A percentile compares a stretch with the other conserved stretches of the same genome.
Evolutionary conservation across 345 rosid genomes (phyloP).

Genomic region (Populus ilicifolia): DNA sequence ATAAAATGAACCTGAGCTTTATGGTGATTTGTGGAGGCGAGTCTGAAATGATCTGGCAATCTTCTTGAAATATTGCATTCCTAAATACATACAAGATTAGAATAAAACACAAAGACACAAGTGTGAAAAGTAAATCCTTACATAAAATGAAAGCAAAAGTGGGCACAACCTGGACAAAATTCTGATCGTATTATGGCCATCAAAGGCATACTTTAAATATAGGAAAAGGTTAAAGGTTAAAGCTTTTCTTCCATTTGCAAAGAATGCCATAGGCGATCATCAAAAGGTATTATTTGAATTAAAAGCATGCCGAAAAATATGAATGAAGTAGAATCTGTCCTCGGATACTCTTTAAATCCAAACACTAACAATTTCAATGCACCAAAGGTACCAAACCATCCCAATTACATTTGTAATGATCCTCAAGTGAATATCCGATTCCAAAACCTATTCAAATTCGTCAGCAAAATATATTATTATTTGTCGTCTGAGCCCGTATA

Average conservation of each 20-base stretch:
- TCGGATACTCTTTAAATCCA: background rate
- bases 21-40: slow-evolving; percentile 60
- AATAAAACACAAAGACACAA: background rate
- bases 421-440: background rate
- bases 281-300: background rate
- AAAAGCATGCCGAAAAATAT: background rate
- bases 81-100: slow-evolving; percentile 35
- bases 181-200: background rate
- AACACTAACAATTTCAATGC: background rate
- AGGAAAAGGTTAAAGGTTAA: background rate
- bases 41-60: slow-evolving; percentile 60
- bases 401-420: background rate
- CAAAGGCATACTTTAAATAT: too few relatives aligned
- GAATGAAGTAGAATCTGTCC: background rate
- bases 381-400: background rate
- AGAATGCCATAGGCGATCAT: background rate
- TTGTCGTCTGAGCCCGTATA: too few relatives aligned
- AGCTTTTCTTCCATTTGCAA: background rate
- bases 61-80: slow-evolving; percentile 85
- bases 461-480: background rate
- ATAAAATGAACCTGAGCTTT: slow-evolving; percentile 64
- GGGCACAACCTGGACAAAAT: background rate
- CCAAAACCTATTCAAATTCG: background rate
- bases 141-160: background rate
- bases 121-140: background rate